phyloP scores from a whole-genome alignment of 768 basidiomycete genomes.

The Lactarius tabidus region DNA sequence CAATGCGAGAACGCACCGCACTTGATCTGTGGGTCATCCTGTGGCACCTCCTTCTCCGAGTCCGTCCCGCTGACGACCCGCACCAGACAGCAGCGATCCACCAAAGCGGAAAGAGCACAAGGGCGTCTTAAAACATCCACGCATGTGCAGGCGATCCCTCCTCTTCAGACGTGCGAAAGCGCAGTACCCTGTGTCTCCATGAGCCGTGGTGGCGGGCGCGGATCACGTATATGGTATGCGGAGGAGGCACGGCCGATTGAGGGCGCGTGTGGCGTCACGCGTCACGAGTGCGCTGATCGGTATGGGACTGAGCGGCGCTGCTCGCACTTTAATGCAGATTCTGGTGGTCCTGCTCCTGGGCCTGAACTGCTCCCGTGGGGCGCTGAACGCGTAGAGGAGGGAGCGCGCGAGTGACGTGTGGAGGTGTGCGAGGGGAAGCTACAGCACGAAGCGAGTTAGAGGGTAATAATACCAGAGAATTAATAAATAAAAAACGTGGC shows the following conservation, averaged over 20 bases:
- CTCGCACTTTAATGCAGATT: slow-evolving; percentile 10
- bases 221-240: slow-evolving; percentile 78
- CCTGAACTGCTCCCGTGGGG: slow-evolving; percentile 10
- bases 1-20: slow-evolving; percentile 46
- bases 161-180: slow-evolving; percentile 51
- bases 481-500: slow-evolving; percentile 6
- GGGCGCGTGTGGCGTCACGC: slow-evolving; percentile 75
- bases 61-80: slow-evolving; percentile 53
- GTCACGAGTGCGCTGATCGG: slow-evolving; percentile 74
- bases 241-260: slow-evolving; percentile 49
- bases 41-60: slow-evolving; percentile 62
- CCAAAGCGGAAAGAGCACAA: slow-evolving; percentile 55
- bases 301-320: slow-evolving; percentile 49
- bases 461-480: slow-evolving; percentile 15
- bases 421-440: slow-evolving; percentile 35
- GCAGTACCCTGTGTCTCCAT: slow-evolving; percentile 55
- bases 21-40: slow-evolving; percentile 79
- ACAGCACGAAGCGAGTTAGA: slow-evolving; percentile 10
- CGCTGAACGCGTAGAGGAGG: slow-evolving; percentile 32
- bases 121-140: slow-evolving; percentile 77
- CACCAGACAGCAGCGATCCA: slow-evolving; percentile 58
- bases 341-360: neutral
- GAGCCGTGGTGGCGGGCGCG: slow-evolving; percentile 56
- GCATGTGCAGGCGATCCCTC: slow-evolving; percentile 55
- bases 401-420: slow-evolving; percentile 28